phyloP scores from a whole-genome alignment of 139 green algal genomes.

The Chlorella sp. region DNA sequence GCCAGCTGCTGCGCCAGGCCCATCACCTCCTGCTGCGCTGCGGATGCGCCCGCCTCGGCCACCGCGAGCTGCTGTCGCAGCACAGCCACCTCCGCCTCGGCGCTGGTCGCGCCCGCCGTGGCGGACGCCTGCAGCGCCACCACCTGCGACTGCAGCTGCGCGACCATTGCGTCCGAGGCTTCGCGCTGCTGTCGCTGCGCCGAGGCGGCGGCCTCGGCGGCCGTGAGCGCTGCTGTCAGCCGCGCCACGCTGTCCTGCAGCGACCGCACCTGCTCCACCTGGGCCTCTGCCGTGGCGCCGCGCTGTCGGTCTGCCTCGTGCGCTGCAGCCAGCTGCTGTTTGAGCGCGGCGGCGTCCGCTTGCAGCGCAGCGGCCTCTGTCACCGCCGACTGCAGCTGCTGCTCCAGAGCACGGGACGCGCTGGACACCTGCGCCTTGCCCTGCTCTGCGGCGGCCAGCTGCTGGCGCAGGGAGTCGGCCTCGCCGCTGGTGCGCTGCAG shows the following conservation, averaged over 20 bases:
- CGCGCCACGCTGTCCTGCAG: neutral
- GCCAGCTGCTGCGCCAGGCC: neutral
- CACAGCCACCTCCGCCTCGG: conserved; percentile 8
- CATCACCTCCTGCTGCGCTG: neutral
- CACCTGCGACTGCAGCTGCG: conserved; percentile 15
- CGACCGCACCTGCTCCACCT: neutral
- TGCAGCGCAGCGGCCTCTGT: neutral
- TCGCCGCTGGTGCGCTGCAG: conserved; percentile 3
- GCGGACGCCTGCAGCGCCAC: conserved; percentile 3
- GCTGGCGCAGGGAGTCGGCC: neutral
- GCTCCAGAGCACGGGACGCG: neutral
- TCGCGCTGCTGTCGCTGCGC: conserved; percentile 5
- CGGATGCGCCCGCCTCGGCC: neutral
- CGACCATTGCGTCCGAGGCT: neutral
- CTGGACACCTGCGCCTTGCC: neutral
- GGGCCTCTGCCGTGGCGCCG: neutral
- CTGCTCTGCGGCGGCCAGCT: conserved; percentile 4
- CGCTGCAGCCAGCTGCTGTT: conserved; percentile 5
- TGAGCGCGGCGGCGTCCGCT: neutral
- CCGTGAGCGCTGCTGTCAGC: neutral
- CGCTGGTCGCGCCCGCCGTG: neutral
- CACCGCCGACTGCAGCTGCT: neutral
- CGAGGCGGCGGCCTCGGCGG: neutral
- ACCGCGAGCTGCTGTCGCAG: conserved; percentile 15
- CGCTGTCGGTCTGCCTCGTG: neutral